Base-by-base conservation (phyloP, 495 filamentous ascomycete genomes). In the Chaetomium fimeti region DNA sequence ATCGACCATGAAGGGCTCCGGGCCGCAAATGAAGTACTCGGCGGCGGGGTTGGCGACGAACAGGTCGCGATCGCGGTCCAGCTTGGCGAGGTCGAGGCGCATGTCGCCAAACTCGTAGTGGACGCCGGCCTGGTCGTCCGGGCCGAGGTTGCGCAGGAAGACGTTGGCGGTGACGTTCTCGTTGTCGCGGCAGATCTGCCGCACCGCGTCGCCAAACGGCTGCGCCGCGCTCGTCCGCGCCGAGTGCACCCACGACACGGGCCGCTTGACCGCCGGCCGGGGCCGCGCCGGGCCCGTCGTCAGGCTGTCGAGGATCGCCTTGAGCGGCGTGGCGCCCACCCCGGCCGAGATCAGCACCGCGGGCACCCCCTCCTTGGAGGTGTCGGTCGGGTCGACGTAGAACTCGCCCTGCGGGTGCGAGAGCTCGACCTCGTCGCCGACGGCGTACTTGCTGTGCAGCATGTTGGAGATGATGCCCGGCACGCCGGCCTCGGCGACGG, bases 351-450 rank as follows among this genome's bases (percentile, higher is more conserved):
- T 81, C 47, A 91, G 78, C 3, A 90, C 88, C 2, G 88, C 72
- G 1, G 84, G 84, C n/a, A 68, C 77, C 28, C 74, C 73, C 13
- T 72, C 62, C 76, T 82, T 73, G 67, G 73, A 56, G 52, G 71
- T 64, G 64, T 75, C 72, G 2, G 61, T 38, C 7, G 75, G 68
- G 62, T 80, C 71, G 36, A 89, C 74, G 73, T 78, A 85, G 77
- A 91, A 91, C 72, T 90, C 87, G 47, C 89, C 89, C 64, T 76
- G 82, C 3, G 89, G 88, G 66, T 90, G 87, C 9, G 87, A 87
- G 18, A 91, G 74, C 70, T 87, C 79, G 25, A 91, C 70, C 32
- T 76, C 75, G 69, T 88, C 86, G 62, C 89, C 89, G 29, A 82
- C 82, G 12, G 79, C 71, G 72, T 82, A 82, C 28, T 76, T 68